Evolutionary conservation across 75 land plant genomes (phyloP).

Genomic region (Picea sitchensis): DNA sequence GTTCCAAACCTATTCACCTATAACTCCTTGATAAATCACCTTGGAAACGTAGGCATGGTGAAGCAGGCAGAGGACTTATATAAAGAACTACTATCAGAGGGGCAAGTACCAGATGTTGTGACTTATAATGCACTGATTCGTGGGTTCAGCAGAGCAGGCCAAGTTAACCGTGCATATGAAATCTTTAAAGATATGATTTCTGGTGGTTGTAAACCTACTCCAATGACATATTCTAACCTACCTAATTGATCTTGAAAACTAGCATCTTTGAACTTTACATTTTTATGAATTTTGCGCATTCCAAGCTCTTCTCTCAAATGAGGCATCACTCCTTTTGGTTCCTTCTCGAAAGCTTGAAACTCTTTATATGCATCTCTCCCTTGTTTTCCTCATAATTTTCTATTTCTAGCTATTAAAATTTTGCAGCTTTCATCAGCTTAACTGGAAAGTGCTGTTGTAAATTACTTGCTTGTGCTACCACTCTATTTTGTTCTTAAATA

Average conservation of each 20-base stretch:
- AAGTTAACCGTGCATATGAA: slow-evolving; percentile 53
- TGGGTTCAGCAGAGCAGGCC: slow-evolving; percentile 40
- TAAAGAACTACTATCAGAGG: too few relatives aligned
- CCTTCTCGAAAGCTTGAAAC: neutral
- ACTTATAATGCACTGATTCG: slow-evolving; percentile 12
- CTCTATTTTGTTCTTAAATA: neutral
- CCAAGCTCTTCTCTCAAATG: neutral
- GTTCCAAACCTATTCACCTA: slow-evolving; percentile 55
- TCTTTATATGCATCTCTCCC: neutral
- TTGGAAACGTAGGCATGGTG: too few relatives aligned
- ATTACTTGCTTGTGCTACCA: neutral
- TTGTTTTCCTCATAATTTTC: neutral
- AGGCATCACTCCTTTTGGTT: neutral
- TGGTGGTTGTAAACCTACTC: slow-evolving; percentile 49
- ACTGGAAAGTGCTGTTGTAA: neutral
- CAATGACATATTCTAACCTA: slow-evolving; percentile 49
- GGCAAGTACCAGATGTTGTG: too few relatives aligned
- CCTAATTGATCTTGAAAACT: slow-evolving; percentile 24
- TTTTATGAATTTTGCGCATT: neutral
- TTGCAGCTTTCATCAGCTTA: too few relatives aligned
- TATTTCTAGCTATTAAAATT: neutral
- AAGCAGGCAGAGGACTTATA: too few relatives aligned
- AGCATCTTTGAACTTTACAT: neutral
- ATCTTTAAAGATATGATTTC: slow-evolving; percentile 49
- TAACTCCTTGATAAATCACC: slow-evolving; percentile 18